Evolutionary conservation across 768 basidiomycete species (phyloP).

Genomic region (Mycena latifolia): DNA sequence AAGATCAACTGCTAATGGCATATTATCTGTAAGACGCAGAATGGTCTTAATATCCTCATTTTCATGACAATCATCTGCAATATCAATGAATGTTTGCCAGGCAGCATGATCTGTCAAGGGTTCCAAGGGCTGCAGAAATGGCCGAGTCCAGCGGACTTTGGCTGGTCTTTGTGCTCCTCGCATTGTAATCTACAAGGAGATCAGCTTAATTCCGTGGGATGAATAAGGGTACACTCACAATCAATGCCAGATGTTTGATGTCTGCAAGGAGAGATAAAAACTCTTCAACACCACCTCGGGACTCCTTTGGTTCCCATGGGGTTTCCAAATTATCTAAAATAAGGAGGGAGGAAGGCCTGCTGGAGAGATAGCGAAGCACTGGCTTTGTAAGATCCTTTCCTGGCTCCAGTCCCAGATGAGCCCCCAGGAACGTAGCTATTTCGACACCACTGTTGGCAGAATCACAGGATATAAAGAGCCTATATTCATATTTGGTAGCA

Average conservation of each 20-base stretch:
- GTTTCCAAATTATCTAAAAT: slow-evolving; percentile 25
- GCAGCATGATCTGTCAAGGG: background rate
- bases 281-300: slow-evolving; percentile 13
- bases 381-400: background rate
- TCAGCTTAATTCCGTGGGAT: too few species aligned
- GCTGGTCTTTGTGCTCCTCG: background rate
- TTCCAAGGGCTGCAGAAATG: background rate
- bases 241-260: background rate
- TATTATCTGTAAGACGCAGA: background rate
- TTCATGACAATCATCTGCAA: background rate
- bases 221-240: too few species aligned
- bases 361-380: background rate
- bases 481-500: background rate
- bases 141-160: background rate
- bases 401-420: background rate
- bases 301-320: slow-evolving; percentile 13
- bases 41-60: background rate
- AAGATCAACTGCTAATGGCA: background rate
- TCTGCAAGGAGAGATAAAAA: background rate
- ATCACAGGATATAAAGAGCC: background rate
- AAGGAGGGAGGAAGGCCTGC: background rate
- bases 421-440: background rate
- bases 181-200: background rate
- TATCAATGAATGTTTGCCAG: background rate
- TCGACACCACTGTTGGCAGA: background rate